Conservation (phyloP, 805 yeast species). For the Candida silvicultrix region DNA sequence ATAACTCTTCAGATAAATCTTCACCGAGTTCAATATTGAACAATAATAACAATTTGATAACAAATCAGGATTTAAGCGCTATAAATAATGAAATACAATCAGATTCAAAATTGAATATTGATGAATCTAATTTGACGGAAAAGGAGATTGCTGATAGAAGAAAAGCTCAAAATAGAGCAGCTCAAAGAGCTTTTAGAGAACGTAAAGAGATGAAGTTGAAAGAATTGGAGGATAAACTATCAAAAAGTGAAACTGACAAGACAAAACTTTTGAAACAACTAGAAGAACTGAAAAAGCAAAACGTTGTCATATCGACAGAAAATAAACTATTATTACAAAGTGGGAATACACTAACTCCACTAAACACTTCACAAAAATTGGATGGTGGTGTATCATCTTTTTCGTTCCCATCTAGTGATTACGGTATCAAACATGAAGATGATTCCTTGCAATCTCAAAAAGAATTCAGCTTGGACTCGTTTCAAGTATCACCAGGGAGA, state of each 20-base stretch:
- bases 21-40: constrained; percentile 12
- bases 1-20: constrained; percentile 14
- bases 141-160: constrained; percentile 47
- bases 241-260: constrained; percentile 50
- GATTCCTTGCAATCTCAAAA: background rate
- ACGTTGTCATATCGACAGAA: constrained; percentile 52
- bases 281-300: constrained; percentile 46
- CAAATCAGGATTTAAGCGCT: no score
- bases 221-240: constrained; percentile 56
- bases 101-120: background rate
- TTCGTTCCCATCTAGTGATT: constrained; percentile 24
- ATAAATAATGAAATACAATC: no score
- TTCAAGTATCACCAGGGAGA: constrained; percentile 14
- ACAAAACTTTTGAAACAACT: constrained; percentile 39
- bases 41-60: constrained; percentile 1
- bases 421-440: constrained; percentile 7
- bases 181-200: constrained; percentile 82
- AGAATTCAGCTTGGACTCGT: no score
- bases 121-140: constrained; percentile 11
- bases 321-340: constrained; percentile 46
- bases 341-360: background rate
- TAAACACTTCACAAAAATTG: background rate
- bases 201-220: constrained; percentile 68
- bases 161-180: constrained; percentile 79
- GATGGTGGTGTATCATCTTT: constrained; percentile 10